Evolutionary conservation across 2,329 filamentous ascomycete genomes (phyloP), one percentile per base, ranked within the genome.

Genomic region (Cytospora piceae): DNA sequence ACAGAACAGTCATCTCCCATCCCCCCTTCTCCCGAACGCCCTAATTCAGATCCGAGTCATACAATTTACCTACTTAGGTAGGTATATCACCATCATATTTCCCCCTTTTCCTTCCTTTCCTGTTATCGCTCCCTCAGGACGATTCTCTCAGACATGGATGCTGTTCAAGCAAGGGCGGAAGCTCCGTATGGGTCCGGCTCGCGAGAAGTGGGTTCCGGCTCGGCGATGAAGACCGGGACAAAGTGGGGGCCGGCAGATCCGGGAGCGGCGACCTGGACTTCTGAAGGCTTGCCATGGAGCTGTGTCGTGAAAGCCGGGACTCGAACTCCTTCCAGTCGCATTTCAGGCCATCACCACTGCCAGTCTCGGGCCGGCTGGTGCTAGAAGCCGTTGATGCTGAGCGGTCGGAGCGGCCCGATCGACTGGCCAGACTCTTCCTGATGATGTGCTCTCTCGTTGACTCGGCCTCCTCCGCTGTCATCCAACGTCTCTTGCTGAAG

Each of bases 271-370:
- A 55, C 17, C 24, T 56, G 52, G 56, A 52, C 52, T 51, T 58
- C 49, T 14, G 29, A 2, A 62, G 42, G 29, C 58, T 56, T 15
- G 61, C 51, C 37, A 34, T 52, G 5, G 64, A 17, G 70, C 58
- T 67, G 65, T 46, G 70, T 67, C 63, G 59, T 22, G 72, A 71
- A 0, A 73, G 39, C n/a, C 72, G 70, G 7, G 77, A 75, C 67
- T 80, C 76, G 72, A 74, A 76, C 14, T 73, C 73, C 70, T 79
- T 79, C 75, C 75, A 79, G 61, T 79, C 75, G 15, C 76, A 73
- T 61, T 70, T 74, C 14, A 74, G 61, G 22, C 68, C 70, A 27
- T 70, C 68, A 2, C 62, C 34, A 15, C 34, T 37, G 34, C 34
- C 34, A 1, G 34, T 37, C 34, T 4, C 34, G 12, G 34, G 34